Base-by-base conservation (phyloP, 805 yeast genomes). In the Wickerhamomyces queroliae region DNA sequence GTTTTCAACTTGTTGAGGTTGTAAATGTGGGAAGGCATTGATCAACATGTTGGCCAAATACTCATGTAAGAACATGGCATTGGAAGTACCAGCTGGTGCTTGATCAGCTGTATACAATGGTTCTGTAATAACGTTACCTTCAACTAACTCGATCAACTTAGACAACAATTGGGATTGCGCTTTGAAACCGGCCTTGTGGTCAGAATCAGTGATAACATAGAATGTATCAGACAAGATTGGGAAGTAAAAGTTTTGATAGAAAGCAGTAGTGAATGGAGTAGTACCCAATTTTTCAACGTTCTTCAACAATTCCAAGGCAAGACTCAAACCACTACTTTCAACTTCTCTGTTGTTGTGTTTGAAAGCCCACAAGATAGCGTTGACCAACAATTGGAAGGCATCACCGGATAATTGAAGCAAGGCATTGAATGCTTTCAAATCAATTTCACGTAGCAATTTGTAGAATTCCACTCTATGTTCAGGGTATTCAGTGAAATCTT, bases 391-490 rank as follows among this genome's bases (percentile, higher is more conserved):
- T 57, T 85, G 89, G 74, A 93, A 91, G 19, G 95, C 95, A 46
- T 80, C 89, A 3, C 95, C 91, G 9, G 97, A 95, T 47, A 93
- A 74, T 61, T 88, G 85, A 44, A 88, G 70, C 49, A 93, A 72
- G 1, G 97, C 95, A 42, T 78, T 74, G 72, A 93, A 93, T 15
- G 93, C 81, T 56, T 84, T 83, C 50, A 80, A 63, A 62, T 93
- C 83, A 56, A 93, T 91, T 43, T 86, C 95, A 52, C 90, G 82
- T 58, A 93, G 72, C 39, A 93, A 71, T 64, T 83, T 85, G 69
- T 91, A 93, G 62, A 93, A 93, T 59, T 90, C 98, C 41, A 91
- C 95, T 56, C 99, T 79, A 66, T 91, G 97, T 61, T 93, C 99
- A 11, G 98, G 99, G 62, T 87, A 93, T 63, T 93, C 97, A 3